Conservation (phyloP, 768 basidiomycete species). For the Cantharellus cinnabarinus region DNA sequence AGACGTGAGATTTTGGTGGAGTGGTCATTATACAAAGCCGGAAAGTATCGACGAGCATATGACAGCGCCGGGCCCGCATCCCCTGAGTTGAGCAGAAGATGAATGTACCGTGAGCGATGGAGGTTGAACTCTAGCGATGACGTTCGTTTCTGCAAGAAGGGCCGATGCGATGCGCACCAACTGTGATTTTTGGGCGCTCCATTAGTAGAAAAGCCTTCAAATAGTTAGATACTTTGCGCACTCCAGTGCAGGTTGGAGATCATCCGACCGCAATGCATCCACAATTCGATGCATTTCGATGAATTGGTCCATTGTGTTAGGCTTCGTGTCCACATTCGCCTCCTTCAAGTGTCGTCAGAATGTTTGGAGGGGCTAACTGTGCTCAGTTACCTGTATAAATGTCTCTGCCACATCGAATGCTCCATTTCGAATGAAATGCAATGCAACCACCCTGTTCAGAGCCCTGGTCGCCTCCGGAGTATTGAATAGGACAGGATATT, state of each 20-base stretch:
- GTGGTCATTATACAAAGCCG: conserved; percentile 43
- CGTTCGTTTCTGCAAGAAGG: conserved; percentile 43
- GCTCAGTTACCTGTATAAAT: conserved; percentile 41
- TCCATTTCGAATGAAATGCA: conserved; percentile 64
- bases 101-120: conserved; percentile 78
- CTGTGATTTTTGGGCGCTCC: conserved; percentile 22
- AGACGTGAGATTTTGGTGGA: conserved; percentile 46
- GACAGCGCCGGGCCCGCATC: conserved; percentile 19
- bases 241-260: conserved; percentile 63
- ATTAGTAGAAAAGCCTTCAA: background rate
- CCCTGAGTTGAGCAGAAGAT: conserved; percentile 34
- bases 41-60: conserved; percentile 52
- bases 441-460: conserved; percentile 47
- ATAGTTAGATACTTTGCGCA: conserved; percentile 19
- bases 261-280: conserved; percentile 38
- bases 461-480: conserved; percentile 38
- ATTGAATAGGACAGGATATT: conserved; percentile 45
- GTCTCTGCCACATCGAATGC: conserved; percentile 58
- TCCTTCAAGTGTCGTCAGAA: conserved; percentile 28
- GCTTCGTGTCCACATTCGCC: conserved; percentile 34
- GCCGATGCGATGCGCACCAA: conserved; percentile 52
- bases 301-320: conserved; percentile 34
- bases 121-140: conserved; percentile 80
- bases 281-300: conserved; percentile 53
- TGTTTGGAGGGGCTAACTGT: conserved; percentile 5